phyloP scores from a whole-genome alignment of 2,329 filamentous ascomycete species.

The Exophiala viscosa region DNA sequence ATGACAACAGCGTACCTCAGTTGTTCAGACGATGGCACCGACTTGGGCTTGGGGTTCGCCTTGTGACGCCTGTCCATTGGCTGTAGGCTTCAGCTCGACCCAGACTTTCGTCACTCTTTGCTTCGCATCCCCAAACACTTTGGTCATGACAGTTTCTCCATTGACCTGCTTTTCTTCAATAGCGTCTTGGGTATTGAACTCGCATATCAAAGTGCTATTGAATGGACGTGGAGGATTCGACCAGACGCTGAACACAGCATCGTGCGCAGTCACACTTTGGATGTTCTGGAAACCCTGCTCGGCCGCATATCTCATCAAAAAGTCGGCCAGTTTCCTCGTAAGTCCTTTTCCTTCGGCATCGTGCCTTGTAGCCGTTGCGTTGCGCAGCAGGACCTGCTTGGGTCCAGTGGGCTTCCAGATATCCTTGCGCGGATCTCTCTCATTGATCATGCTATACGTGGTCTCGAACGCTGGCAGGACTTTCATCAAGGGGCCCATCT shows the following conservation, averaged over 20 bases:
- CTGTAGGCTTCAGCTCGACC: conserved; percentile 43
- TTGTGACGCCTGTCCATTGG: neutral
- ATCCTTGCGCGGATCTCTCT: conserved; percentile 23
- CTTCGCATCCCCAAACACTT: conserved; percentile 67
- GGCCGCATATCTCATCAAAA: conserved; percentile 37
- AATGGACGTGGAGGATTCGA: conserved; percentile 23
- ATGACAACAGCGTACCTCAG: too few relatives aligned
- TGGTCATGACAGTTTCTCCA: conserved; percentile 35
- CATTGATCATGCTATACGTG: conserved; percentile 16
- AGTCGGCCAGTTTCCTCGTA: conserved; percentile 36
- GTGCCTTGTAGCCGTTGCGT: conserved; percentile 36
- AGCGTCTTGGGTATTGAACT: conserved; percentile 19
- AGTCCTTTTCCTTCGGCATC: conserved; percentile 36
- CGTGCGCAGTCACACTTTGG: conserved; percentile 35
- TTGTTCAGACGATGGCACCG: too few relatives aligned
- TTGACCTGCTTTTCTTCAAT: conserved; percentile 17
- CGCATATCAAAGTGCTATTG: conserved; percentile 10
- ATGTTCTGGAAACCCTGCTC: conserved; percentile 34
- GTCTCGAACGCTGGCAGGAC: conserved; percentile 13
- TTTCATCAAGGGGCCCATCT: conserved; percentile 26
- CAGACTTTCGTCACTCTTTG: conserved; percentile 62
- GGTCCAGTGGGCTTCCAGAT: conserved; percentile 31
- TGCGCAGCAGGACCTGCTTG: conserved; percentile 35
- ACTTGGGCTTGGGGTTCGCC: too few relatives aligned
- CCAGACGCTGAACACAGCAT: conserved; percentile 24